Conservation (phyloP, 345 rosid genomes). For the Hevea brasiliensis region DNA sequence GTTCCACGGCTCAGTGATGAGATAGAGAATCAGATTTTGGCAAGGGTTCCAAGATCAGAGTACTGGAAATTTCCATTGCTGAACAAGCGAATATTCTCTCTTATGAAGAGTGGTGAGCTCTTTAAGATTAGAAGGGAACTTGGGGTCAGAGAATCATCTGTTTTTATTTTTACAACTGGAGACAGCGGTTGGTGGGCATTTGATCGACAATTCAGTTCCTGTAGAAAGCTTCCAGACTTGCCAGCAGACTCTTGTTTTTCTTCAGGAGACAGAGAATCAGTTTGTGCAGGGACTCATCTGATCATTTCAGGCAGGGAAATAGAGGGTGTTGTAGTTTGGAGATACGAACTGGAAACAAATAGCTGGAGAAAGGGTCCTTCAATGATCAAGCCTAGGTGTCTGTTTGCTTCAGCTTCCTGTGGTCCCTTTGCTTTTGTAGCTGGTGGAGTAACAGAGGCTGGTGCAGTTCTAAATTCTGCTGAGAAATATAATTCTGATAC, state of each 20-base stretch:
- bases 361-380: conserved; percentile 75
- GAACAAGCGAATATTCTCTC: conserved; percentile 49
- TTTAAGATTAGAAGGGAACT: conserved; percentile 62
- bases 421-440: conserved; percentile 68
- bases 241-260: conserved; percentile 68
- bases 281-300: conserved; percentile 79
- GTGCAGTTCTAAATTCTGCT: conserved; percentile 45
- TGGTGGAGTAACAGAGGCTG: conserved; percentile 55
- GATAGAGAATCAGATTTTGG: conserved; percentile 68
- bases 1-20: conserved; percentile 64
- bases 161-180: conserved; percentile 70
- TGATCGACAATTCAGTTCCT: conserved; percentile 47
- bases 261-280: conserved; percentile 67
- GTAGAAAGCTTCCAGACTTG: conserved; percentile 56
- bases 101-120: conserved; percentile 66
- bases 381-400: conserved; percentile 66
- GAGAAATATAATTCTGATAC: conserved; percentile 70
- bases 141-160: conserved; percentile 61
- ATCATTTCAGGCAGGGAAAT: conserved; percentile 69
- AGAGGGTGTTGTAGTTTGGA: conserved; percentile 58
- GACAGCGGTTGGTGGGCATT: conserved; percentile 73
- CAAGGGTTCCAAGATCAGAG: conserved; percentile 68
- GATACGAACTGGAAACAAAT: conserved; percentile 65
- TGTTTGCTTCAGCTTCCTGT: conserved; percentile 75
- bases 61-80: conserved; percentile 61